A percentile compares a stretch with the other conserved stretches of the same genome.
Evolutionary conservation across 164 flowering plant species (phyloP).

Genomic region (Malania oleifera): DNA sequence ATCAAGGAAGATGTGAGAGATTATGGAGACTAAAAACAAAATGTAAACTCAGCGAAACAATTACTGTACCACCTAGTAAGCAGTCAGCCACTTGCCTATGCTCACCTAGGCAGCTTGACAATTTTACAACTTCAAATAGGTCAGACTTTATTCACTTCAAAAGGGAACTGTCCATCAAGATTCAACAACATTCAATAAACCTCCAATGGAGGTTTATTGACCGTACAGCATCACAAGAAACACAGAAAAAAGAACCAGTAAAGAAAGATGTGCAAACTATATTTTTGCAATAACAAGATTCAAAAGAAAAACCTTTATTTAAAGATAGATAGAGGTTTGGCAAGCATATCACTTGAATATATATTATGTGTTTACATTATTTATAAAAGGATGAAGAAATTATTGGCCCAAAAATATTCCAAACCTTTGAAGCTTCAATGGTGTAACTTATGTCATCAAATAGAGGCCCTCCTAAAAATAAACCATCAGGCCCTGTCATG

Average conservation of each 20-base stretch:
- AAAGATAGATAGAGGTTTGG: neutral
- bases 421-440: constrained; percentile 83
- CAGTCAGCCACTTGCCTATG: neutral
- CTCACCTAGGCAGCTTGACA: no score
- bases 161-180: no score
- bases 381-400: neutral
- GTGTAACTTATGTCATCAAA: constrained; percentile 75
- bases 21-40: no score
- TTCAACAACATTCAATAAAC: no score
- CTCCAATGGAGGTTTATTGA: no score
- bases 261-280: no score
- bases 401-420: constrained; percentile 10
- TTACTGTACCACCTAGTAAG: neutral
- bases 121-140: no score
- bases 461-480: constrained; percentile 73
- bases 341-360: neutral
- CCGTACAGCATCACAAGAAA: no score
- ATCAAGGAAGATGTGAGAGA: no score
- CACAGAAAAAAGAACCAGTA: no score
- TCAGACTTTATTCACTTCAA: no score
- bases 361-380: neutral
- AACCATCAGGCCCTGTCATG: constrained; percentile 68
- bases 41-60: no score
- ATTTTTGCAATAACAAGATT: neutral
- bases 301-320: neutral